phyloP scores from a whole-genome alignment of 331 rosid genomes.

The Arachis monticola region DNA sequence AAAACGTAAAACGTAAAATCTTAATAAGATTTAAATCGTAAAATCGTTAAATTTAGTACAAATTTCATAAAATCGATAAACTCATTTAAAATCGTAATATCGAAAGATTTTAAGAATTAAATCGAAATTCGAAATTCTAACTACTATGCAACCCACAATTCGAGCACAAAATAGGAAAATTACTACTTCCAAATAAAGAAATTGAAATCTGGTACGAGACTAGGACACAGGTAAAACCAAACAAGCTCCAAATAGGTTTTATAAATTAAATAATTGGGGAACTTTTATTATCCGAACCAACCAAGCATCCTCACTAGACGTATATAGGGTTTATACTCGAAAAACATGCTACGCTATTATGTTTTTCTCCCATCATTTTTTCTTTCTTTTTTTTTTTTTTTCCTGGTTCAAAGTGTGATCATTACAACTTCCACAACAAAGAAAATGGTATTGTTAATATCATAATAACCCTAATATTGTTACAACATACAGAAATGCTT shows the following conservation, averaged over 20 bases:
- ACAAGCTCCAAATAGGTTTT: neutral
- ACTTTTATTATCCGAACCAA: conserved; percentile 32
- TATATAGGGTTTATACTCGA: conserved; percentile 24
- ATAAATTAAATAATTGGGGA: conserved; percentile 26
- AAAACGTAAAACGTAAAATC: no score
- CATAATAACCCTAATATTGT: conserved; percentile 34
- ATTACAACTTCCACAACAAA: conserved; percentile 32
- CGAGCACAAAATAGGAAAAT: no score
- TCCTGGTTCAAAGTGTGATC: conserved; percentile 25
- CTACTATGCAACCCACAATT: no score
- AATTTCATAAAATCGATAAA: no score
- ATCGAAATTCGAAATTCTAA: no score
- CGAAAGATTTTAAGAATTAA: no score
- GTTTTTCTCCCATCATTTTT: neutral
- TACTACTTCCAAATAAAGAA: neutral
- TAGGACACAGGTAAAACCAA: neutral
- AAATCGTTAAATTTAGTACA: no score
- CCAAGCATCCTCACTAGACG: conserved; percentile 29
- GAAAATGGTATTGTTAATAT: conserved; percentile 34
- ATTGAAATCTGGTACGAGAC: neutral
- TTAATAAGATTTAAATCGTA: no score
- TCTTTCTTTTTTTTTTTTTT: neutral
- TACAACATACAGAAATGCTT: conserved; percentile 34
- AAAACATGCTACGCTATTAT: conserved; percentile 14
- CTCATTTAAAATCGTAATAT: no score